Conservation (phyloP, 1,139 yeast genomes). For the Meyerozyma elateridarum region DNA sequence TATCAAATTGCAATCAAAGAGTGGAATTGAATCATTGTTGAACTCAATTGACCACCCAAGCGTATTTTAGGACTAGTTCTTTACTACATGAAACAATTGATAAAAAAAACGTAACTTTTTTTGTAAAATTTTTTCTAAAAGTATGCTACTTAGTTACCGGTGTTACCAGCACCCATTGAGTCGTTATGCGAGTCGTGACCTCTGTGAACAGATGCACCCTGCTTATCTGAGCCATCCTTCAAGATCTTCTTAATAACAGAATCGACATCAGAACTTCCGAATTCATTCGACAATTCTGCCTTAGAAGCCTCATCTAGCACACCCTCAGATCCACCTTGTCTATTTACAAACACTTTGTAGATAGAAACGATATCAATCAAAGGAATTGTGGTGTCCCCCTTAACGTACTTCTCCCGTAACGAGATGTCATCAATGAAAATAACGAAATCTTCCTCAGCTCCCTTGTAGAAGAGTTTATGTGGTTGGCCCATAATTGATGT, state of each 20-base stretch:
- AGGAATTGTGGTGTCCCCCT: conserved; percentile 52
- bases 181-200: conserved; percentile 27
- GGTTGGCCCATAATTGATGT: background rate
- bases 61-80: background rate
- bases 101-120: background rate
- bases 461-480: conserved; percentile 59
- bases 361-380: conserved; percentile 60
- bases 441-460: conserved; percentile 53
- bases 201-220: conserved; percentile 12
- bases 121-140: background rate
- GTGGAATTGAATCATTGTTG: no score
- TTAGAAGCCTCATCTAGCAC: conserved; percentile 70
- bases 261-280: conserved; percentile 49
- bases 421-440: conserved; percentile 57
- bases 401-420: conserved; percentile 43
- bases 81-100: conserved; percentile 1
- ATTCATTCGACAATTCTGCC: conserved; percentile 57
- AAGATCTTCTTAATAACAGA: conserved; percentile 52
- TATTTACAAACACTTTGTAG: conserved; percentile 58
- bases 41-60: conserved; percentile 3
- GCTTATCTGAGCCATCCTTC: conserved; percentile 49
- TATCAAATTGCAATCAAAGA: no score
- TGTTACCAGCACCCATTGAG: conserved; percentile 31
- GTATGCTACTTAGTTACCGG: conserved; percentile 20
- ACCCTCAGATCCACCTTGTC: conserved; percentile 69